phyloP scores from a whole-genome alignment of 179 eudicot species.

The Actinidia arguta region DNA sequence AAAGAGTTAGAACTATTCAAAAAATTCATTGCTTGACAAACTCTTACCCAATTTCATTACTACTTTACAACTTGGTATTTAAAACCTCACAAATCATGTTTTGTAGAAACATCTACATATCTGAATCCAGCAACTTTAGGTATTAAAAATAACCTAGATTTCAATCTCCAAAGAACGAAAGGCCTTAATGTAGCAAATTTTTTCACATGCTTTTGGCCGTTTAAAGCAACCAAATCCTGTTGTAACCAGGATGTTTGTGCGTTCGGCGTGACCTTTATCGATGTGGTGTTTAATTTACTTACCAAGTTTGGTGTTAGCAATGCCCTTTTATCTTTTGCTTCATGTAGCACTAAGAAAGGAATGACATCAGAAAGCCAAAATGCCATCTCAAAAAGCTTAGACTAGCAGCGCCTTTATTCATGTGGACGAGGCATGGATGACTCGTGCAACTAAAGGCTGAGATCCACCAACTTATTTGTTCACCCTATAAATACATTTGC shows the following conservation, averaged over 20 bases:
- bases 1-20: not conserved
- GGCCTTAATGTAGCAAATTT: not conserved
- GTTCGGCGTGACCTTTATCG: too few species aligned
- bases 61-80: not conserved
- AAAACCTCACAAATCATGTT: not conserved
- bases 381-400: constrained; percentile 3
- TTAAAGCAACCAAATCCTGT: not conserved
- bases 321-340: not conserved
- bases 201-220: not conserved
- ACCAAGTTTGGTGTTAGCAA: not conserved
- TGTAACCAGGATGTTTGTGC: not conserved
- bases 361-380: constrained; percentile 7
- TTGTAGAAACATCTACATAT: not conserved
- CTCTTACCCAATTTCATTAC: not conserved
- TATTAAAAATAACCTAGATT: not conserved
- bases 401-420: not conserved
- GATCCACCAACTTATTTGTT: constrained; percentile 13
- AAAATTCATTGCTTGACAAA: not conserved
- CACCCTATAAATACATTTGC: constrained; percentile 8
- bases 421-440: constrained; percentile 2
- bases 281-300: not conserved
- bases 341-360: not conserved
- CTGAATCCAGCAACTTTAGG: not conserved
- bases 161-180: not conserved
- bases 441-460: constrained; percentile 10